Evolutionary conservation across 768 basidiomycete genomes (phyloP), one percentile per base, ranked within the genome.

Genomic region (Xanthoconium stramineum): DNA sequence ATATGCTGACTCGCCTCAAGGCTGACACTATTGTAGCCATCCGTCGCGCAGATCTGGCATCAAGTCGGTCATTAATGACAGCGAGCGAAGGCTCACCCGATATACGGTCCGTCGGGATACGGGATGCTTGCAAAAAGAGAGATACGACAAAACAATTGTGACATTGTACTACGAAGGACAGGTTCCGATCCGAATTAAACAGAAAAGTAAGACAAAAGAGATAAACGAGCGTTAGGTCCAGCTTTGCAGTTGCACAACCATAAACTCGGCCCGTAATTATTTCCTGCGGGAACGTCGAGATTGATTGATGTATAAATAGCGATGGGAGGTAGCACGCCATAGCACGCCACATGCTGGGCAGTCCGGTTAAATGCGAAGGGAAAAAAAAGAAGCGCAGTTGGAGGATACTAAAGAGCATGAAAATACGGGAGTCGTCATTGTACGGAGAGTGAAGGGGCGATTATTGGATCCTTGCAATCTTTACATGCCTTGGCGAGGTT

Each of bases 391-490:
- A 20, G 33, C 33, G 33, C 24, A 42, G 32, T 38, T 2, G 28
- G 15, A 46, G 15, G 35, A 47, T 19, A 43, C 17, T 30, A 47
- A 39, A 44, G 52, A 52, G 42, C 30, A 46, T 24, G 39, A 45
- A 45, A 13, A 36, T 35, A 47, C 17, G 24, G 4, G 49, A 42
- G 48, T 3, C 55, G 57, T 69, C 55, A 70, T 67, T 62, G 68
- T 5, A 60, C 62, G 8, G 61, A 29, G 7, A 69, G 58, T 39
- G 61, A 40, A 19, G 69, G 37, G 0, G 62, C 51, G 2, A 62
- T 39, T 19, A 61, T 50, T 13, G 65, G 44, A 55, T 65, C 65
- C 49, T 61, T 65, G 65, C 56, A 57, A 13, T 56, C 65, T 40
- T 52, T 57, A 39, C 69, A 69, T 35, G 64, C 1, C 51, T 58